These are phyloP conservation scores for Quercus engelmannii DNA, from an alignment of 306 rosid genomes.

Conservation along the genomic window DNA sequence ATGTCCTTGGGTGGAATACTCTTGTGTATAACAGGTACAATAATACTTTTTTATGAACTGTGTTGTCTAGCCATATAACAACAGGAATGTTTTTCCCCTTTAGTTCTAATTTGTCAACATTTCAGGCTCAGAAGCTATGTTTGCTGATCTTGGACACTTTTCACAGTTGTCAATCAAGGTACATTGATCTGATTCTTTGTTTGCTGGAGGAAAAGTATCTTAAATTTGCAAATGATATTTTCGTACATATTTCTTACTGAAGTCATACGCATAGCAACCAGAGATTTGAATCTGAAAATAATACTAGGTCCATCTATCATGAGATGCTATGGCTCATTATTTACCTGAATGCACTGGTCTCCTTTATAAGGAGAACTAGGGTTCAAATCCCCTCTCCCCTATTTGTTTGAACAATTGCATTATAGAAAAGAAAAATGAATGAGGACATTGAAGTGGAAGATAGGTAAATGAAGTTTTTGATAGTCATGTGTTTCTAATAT, in stretches of 20 bases:
- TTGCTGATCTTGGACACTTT: constrained; percentile 94
- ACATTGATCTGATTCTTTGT: constrained; percentile 16
- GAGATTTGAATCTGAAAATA: not conserved
- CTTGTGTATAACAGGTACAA: constrained; percentile 82
- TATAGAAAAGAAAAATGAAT: too few relatives aligned
- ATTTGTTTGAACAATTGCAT: too few relatives aligned
- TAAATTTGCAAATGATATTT: not conserved
- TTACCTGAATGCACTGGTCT: not conserved
- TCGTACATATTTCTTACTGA: not conserved
- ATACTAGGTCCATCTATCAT: not conserved
- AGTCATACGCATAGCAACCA: not conserved
- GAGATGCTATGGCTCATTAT: not conserved
- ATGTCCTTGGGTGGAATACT: constrained; percentile 93
- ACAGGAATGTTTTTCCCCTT: constrained; percentile 18
- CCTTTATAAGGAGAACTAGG: too few relatives aligned
- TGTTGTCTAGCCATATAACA: constrained; percentile 6
- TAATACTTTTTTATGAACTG: not conserved
- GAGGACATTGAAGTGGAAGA: not conserved
- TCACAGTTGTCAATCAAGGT: constrained; percentile 69
- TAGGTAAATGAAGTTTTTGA: not conserved
- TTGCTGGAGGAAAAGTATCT: not conserved
- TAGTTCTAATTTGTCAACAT: constrained; percentile 16
- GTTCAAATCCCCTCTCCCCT: too few relatives aligned
- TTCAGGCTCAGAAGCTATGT: constrained; percentile 98
- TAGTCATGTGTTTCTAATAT: not conserved